Evolutionary conservation across 129 eudicot genomes (phyloP).

Genomic region (Saussurea involucrata): DNA sequence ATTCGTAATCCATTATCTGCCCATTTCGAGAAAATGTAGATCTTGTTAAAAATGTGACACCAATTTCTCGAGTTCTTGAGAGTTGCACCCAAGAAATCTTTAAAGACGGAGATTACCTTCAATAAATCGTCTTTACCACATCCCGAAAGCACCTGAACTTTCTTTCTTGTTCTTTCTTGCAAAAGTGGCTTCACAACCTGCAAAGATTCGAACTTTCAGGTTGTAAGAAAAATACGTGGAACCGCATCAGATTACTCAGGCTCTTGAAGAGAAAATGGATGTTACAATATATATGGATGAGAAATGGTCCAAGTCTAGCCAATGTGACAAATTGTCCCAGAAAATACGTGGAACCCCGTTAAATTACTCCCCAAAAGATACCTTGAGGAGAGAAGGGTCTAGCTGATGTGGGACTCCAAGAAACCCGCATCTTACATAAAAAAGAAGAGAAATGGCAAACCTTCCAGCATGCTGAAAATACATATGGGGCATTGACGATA

Average conservation of each 20-base stretch:
- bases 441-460: conserved; percentile 30
- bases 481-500: conserved; percentile 91
- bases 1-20: conserved; percentile 94
- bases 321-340: neutral
- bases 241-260: neutral
- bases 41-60: neutral
- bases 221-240: neutral
- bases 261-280: neutral
- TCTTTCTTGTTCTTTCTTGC: conserved; percentile 94
- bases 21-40: conserved; percentile 17
- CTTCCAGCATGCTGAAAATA: conserved; percentile 99
- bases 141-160: conserved; percentile 87
- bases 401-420: neutral
- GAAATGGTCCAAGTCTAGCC: neutral
- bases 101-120: conserved; percentile 47
- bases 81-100: neutral
- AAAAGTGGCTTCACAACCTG: conserved; percentile 95
- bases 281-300: neutral
- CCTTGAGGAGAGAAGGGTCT: neutral
- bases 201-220: conserved; percentile 18
- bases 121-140: conserved; percentile 78
- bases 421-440: neutral
- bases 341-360: too few relatives aligned
- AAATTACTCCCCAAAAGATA: too few relatives aligned
- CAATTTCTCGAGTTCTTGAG: neutral